Base-by-base conservation (phyloP, 1,139 yeast species). In the Sugiyamaella neomexicana region DNA sequence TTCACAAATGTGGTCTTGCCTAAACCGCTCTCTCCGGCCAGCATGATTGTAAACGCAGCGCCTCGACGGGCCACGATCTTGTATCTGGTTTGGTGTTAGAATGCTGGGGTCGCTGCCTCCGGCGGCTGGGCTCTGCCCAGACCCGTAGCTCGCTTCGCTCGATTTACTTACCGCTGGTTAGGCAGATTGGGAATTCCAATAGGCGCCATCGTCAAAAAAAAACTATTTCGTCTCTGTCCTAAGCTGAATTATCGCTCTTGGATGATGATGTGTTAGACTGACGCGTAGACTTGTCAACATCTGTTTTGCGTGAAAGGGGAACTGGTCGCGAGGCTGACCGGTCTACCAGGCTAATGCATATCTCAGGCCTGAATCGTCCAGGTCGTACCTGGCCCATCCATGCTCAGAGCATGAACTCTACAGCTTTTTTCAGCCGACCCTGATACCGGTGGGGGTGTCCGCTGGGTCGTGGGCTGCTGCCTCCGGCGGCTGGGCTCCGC, bases 11-110 rank as follows among this genome's bases (percentile, higher is more conserved):
- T 93, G 42, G 97, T 89, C 72, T 93, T 75, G 48, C 79, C 98
- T 52, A 90, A 77, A 5, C 98, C 98, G 55, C 93, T 85, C 73
- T 91, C 98, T 65, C 99, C 99, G 46, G 95, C 95, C 43, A 93
- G 86, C 97, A 93, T 89, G 62, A 93, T 66, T 52, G 97, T 93
- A 76, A 91, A 88, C 23, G 86, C 81, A 56, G 96, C 91, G 44
- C 98, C 99, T 61, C 85, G 80, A 64, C 88, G 86, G 61, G 95
- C 86, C 54, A 91, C 90, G 63, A 89, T 86, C 72, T 89, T 91
- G 75, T 89, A 89, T 70, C 90, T 83, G 55, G 8, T 9, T n/a
- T n/a, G n/a, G n/a, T n/a, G n/a, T n/a, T n/a, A n/a, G n/a, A n/a
- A n/a, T n/a, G n/a, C n/a, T n/a, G n/a, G n/a, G 31, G 8, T 27